Base-by-base conservation (phyloP, 2,329 filamentous ascomycete genomes). In the Botryotinia globosa region DNA sequence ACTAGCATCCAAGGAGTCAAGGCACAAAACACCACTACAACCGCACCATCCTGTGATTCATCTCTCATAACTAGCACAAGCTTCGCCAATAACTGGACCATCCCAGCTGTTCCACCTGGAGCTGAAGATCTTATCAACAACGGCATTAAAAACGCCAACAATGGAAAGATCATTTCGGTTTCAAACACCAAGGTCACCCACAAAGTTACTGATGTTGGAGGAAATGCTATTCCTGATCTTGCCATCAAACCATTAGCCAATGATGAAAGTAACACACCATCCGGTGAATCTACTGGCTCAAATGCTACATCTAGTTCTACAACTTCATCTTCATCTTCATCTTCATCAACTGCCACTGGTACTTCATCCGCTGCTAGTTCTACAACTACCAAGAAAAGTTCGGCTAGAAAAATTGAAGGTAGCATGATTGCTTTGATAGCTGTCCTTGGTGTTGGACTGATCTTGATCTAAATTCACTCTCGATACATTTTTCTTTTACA, bases 81-180 rank as follows among this genome's bases (percentile, higher is more conserved):
- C 74, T 97, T 97, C 85, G 88, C 87, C 82, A 90, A 84, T 81
- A 91, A 93, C 85, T 98, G 97, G 84, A 91, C 90, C 63, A 84
- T 97, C 73, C 94, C 92, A 65, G 83, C 79, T 5, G 85, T 89
- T 9, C 94, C 94, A 20, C 84, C 87, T 6, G 92, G 90, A 76
- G 90, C 90, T 56, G 85, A 90, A 74, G 85, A 87, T 63, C 85
- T 97, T 79, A 95, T 98, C 80, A 85, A 92, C 76, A 89, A 91
- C 66, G 94, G 95, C 75, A 88, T 97, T 74, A 84, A 82, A 66
- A 88, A 87, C 75, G 87, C 89, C 72, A 89, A 90, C 56, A 83
- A 81, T 22, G 91, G 91, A 77, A 88, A 91, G 83, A 82, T 97
- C 70, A 86, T 92, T 39, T 77, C 83, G 3, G 87, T 94, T 67